Evolutionary conservation across 208 protist genomes (phyloP).

Genomic region (Trichomonas vaginalis): DNA sequence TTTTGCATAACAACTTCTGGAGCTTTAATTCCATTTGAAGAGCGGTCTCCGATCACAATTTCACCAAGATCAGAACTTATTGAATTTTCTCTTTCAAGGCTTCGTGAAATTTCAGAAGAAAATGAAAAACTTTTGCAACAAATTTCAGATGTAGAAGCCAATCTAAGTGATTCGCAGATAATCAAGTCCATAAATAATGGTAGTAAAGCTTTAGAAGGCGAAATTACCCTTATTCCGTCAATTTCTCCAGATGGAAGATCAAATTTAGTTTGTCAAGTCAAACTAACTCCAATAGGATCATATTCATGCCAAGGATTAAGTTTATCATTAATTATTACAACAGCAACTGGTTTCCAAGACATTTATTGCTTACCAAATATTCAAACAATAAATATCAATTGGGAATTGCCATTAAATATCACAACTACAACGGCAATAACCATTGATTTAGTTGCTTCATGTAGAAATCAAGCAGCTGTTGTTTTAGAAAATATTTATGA

Average conservation of each 20-base stretch:
- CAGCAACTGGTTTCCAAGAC: no score
- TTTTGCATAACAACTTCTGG: neutral
- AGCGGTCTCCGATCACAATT: neutral
- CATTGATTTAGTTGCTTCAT: neutral
- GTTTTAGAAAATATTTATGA: neutral
- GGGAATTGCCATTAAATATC: neutral
- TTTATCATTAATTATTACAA: neutral
- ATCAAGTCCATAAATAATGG: neutral
- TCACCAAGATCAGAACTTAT: neutral
- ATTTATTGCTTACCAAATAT: neutral
- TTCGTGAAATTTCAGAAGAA: neutral
- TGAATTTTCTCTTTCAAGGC: neutral
- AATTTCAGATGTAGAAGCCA: neutral
- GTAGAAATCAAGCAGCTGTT: neutral
- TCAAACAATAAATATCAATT: neutral
- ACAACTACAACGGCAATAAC: neutral
- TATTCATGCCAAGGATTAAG: neutral
- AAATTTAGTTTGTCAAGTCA: neutral
- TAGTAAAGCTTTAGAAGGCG: neutral
- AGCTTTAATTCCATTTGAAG: neutral
- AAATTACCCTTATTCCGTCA: neutral
- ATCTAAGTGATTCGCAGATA: neutral
- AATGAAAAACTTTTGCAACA: neutral
- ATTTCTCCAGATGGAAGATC: neutral
- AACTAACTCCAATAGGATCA: neutral